Conservation (phyloP, 139 green algal species). For the Picochlorum sp. region DNA sequence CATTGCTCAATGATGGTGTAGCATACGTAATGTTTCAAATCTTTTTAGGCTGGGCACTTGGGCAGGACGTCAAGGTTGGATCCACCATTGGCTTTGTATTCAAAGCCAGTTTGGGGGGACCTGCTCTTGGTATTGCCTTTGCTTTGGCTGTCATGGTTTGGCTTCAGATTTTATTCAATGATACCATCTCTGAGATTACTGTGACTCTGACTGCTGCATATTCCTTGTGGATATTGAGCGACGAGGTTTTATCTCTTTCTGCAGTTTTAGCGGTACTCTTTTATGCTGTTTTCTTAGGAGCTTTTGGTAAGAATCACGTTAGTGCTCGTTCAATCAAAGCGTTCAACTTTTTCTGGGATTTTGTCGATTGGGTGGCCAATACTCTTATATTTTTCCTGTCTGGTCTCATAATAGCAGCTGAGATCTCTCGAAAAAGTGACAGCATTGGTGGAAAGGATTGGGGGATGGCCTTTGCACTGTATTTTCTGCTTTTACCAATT, state of each 20-base stretch:
- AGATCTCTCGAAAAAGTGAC: constrained; percentile 5
- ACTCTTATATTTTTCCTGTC: constrained; percentile 64
- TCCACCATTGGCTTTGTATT: constrained; percentile 27
- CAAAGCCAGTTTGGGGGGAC: constrained; percentile 38
- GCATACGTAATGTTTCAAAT: constrained; percentile 59
- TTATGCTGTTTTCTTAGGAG: constrained; percentile 36
- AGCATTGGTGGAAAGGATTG: constrained; percentile 28
- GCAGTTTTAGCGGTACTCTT: constrained; percentile 52
- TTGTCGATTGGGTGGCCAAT: constrained; percentile 54
- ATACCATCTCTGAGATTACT: constrained; percentile 39
- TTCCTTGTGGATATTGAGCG: constrained; percentile 38
- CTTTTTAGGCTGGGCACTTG: constrained; percentile 20
- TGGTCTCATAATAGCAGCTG: constrained; percentile 44
- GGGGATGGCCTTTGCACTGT: constrained; percentile 40
- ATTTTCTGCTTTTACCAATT: constrained; percentile 30
- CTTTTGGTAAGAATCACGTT: constrained; percentile 36
- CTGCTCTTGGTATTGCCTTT: constrained; percentile 40
- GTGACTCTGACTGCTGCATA: constrained; percentile 43
- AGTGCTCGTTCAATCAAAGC: constrained; percentile 24
- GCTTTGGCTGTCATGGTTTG: constrained; percentile 29
- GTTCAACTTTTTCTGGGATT: constrained; percentile 49
- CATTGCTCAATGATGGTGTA: constrained; percentile 73
- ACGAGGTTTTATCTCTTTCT: constrained; percentile 44
- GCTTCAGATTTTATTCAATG: constrained; percentile 43
- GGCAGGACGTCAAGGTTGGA: constrained; percentile 6